Evolutionary conservation across 352 stramenopile genomes (phyloP).

Genomic region (Pythium diclinum): DNA sequence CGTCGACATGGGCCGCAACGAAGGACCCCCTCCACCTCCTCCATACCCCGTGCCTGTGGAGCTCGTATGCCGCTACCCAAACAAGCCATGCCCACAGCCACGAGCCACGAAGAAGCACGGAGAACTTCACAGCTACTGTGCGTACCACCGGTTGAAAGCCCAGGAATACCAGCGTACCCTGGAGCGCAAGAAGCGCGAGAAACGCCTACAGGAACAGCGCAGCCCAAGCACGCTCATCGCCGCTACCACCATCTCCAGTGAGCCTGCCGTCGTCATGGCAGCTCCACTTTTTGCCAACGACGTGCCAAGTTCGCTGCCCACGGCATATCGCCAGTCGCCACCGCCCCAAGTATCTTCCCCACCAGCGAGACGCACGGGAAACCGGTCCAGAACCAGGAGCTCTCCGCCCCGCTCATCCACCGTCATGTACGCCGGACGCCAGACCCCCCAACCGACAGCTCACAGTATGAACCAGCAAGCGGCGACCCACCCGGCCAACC

Average conservation of each 20-base stretch:
- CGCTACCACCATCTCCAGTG: constrained; percentile 21
- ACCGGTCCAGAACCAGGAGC: constrained; percentile 11
- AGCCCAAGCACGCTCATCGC: constrained; percentile 17
- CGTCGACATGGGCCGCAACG: constrained; percentile 8
- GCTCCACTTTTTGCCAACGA: not conserved
- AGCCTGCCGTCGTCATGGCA: constrained; percentile 1
- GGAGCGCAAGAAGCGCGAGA: constrained; percentile 39
- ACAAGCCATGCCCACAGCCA: constrained; percentile 47
- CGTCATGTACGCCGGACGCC: not conserved
- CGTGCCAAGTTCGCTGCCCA: not conserved
- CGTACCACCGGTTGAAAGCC: constrained; percentile 48
- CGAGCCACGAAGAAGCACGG: constrained; percentile 46
- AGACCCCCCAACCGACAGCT: not conserved
- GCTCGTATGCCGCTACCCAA: constrained; percentile 50
- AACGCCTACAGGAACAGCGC: constrained; percentile 19
- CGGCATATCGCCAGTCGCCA: constrained; percentile 11
- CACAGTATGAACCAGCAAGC: not conserved
- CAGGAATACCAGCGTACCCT: constrained; percentile 41
- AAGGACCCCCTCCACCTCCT: constrained; percentile 12
- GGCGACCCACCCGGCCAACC: not conserved
- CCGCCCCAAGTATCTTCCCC: constrained; percentile 1
- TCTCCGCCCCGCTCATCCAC: constrained; percentile 12
- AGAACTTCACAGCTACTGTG: constrained; percentile 56
- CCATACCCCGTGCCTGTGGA: constrained; percentile 33
- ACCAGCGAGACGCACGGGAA: not conserved